Evolutionary conservation across 73 alveolate species (phyloP).

Genomic region (Effrenium voratum): DNA sequence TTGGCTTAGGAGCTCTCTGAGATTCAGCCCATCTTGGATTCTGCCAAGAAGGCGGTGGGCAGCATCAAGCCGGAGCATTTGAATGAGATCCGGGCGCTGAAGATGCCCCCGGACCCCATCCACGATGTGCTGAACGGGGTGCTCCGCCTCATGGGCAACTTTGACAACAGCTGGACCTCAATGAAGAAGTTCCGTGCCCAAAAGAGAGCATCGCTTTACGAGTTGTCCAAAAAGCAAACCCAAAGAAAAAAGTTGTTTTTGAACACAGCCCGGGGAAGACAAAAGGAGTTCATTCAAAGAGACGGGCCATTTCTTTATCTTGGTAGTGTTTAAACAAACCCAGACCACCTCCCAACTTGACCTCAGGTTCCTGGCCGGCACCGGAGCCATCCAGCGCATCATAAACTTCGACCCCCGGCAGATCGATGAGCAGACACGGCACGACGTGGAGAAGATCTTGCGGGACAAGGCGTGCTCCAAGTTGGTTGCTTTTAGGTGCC

Average conservation of each 20-base stretch:
- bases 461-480: slow-evolving; percentile 95
- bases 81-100: slow-evolving; percentile 97
- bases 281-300: too few species aligned
- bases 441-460: slow-evolving; percentile 96
- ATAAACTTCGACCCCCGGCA: slow-evolving; percentile 98
- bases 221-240: too few species aligned
- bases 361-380: slow-evolving; percentile 96
- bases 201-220: too few species aligned
- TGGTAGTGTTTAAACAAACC: too few species aligned
- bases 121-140: slow-evolving; percentile 98
- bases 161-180: slow-evolving; percentile 98
- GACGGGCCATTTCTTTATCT: too few species aligned
- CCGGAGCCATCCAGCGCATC: slow-evolving; percentile 97
- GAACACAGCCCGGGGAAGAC: too few species aligned
- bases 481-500: too few species aligned
- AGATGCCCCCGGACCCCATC: slow-evolving; percentile 99
- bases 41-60: slow-evolving; percentile 98
- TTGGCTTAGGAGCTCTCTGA: slow-evolving; percentile 97
- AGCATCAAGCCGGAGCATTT: slow-evolving; percentile 97
- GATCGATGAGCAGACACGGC: slow-evolving; percentile 96
- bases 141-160: slow-evolving; percentile 97
- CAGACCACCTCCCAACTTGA: too few species aligned
- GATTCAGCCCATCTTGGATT: slow-evolving; percentile 98
- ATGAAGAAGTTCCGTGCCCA: slow-evolving; percentile 99
- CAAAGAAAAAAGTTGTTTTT: too few species aligned